Percentiles rank a stretch among this genome's conserved stretches.
Evolutionary conservation across 164 flowering plant genomes (phyloP).

Genomic region (Buxus sempervirens): DNA sequence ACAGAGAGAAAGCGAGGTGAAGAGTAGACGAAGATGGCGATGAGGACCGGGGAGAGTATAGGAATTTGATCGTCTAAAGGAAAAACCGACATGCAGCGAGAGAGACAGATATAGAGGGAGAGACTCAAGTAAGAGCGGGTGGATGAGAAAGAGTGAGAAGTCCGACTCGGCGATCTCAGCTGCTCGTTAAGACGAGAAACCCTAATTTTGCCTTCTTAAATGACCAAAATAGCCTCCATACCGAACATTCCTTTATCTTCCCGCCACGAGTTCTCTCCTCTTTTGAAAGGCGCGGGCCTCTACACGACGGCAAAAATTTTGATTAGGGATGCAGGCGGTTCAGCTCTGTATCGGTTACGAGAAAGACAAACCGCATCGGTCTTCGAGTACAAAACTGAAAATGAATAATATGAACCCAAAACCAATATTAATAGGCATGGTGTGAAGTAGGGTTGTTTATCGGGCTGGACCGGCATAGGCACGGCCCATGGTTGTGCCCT

Average conservation of each 20-base stretch:
- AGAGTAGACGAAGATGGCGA: neutral
- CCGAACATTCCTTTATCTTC: neutral
- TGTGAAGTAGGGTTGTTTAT: too few relatives aligned
- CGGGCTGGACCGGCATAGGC: too few relatives aligned
- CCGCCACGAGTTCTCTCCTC: too few relatives aligned
- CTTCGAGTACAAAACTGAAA: too few relatives aligned
- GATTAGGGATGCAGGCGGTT: too few relatives aligned
- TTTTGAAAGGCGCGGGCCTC: too few relatives aligned
- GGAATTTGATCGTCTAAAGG: neutral
- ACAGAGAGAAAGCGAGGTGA: neutral
- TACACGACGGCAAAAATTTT: too few relatives aligned
- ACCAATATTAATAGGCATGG: too few relatives aligned
- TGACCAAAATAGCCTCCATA: conserved; percentile 10
- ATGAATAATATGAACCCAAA: too few relatives aligned
- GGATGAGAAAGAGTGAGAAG: conserved; percentile 9
- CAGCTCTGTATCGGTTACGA: too few relatives aligned
- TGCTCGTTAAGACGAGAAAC: conserved; percentile 6
- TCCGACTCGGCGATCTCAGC: neutral
- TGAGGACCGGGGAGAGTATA: neutral
- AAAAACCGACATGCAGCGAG: conserved; percentile 7
- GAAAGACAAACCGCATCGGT: too few relatives aligned
- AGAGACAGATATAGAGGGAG: conserved; percentile 6
- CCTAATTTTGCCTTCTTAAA: neutral
- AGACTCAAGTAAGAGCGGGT: neutral
- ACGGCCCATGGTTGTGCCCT: too few relatives aligned